Percentiles rank a stretch among this genome's conserved stretches.
Evolutionary conservation across 768 basidiomycete genomes (phyloP).

Genomic region (Naganishia friedmannii): DNA sequence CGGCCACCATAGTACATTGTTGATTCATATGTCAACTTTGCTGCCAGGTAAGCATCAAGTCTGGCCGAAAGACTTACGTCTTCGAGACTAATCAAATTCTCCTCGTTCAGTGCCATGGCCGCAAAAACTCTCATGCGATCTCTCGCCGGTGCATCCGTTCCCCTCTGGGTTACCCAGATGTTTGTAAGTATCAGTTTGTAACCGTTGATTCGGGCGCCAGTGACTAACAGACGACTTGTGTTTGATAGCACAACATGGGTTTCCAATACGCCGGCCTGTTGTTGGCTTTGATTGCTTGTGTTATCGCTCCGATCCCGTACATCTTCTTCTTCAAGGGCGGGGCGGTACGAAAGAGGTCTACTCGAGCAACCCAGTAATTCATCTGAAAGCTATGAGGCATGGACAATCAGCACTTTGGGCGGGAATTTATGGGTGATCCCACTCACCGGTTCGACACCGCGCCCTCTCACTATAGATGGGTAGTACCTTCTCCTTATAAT

Average conservation of each 20-base stretch:
- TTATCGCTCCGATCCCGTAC: conserved; percentile 40
- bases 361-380: conserved; percentile 31
- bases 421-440: background rate
- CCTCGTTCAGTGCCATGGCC: conserved; percentile 58
- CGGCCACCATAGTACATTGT: conserved; percentile 20
- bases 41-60: conserved; percentile 35
- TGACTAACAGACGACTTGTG: background rate
- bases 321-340: conserved; percentile 42
- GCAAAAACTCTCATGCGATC: conserved; percentile 65
- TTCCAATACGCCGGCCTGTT: conserved; percentile 39
- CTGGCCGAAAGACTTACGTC: background rate
- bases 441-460: background rate
- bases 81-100: background rate
- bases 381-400: background rate
- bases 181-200: conserved; percentile 30
- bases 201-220: background rate
- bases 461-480: background rate
- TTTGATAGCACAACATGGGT: conserved; percentile 37
- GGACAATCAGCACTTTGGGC: background rate
- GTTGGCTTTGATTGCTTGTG: conserved; percentile 39
- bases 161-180: conserved; percentile 72
- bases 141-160: conserved; percentile 70
- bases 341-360: conserved; percentile 34
- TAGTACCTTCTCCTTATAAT: background rate
- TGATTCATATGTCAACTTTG: conserved; percentile 46